These are phyloP conservation scores for Coemansia javaensis DNA, from an alignment of 192 early-diverging fungal species.

Conservation along the genomic window DNA sequence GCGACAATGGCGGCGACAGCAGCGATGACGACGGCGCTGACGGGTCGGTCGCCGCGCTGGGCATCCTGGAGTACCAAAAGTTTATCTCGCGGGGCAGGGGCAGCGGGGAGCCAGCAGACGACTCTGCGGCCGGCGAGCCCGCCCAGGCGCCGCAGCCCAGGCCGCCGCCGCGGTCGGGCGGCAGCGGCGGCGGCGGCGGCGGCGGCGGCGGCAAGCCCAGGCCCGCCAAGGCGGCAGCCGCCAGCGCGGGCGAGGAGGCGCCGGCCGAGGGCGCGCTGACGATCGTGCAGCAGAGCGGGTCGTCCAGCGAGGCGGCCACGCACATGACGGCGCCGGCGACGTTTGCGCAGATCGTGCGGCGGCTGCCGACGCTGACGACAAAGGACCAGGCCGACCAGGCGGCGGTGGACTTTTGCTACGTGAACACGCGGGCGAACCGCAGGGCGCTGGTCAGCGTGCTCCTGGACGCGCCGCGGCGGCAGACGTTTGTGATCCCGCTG, in stretches of 20 bases:
- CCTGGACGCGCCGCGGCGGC: constrained; percentile 70
- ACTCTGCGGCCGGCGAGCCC: too few species aligned
- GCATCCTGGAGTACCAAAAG: constrained; percentile 40
- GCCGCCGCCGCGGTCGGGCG: too few species aligned
- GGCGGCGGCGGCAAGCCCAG: neutral
- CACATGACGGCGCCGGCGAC: constrained; percentile 32
- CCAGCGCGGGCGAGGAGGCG: constrained; percentile 11
- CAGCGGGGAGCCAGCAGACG: constrained; percentile 1
- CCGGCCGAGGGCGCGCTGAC: constrained; percentile 22
- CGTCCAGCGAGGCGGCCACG: neutral
- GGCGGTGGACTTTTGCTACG: constrained; percentile 89
- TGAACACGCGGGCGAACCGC: constrained; percentile 76
- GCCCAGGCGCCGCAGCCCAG: too few species aligned
- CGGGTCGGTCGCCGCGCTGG: constrained; percentile 13
- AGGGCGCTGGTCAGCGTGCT: constrained; percentile 73
- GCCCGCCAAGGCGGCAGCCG: constrained; percentile 8
- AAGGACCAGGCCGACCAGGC: constrained; percentile 82
- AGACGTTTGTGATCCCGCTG: constrained; percentile 84
- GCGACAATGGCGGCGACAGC: constrained; percentile 8
- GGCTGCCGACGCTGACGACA: constrained; percentile 72
- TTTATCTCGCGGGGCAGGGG: constrained; percentile 25
- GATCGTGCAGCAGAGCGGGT: constrained; percentile 19
- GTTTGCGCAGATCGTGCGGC: constrained; percentile 65
- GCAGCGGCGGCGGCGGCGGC: too few species aligned
- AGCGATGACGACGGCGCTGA: constrained; percentile 21